Evolutionary conservation across 129 eudicot species (phyloP).

Genomic region (Tagetes erecta): DNA sequence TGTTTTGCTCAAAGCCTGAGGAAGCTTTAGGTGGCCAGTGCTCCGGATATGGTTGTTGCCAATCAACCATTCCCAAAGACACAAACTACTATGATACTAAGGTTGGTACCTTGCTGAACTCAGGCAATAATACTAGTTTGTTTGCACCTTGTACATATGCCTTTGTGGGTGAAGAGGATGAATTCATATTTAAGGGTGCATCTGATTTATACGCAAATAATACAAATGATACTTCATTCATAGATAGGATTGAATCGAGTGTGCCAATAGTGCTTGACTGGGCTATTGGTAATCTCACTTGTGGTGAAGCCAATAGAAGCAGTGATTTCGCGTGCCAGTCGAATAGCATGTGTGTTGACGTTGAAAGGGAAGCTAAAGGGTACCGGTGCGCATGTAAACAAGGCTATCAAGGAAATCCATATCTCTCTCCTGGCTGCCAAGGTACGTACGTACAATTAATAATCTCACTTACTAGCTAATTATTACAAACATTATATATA

Average conservation of each 20-base stretch:
- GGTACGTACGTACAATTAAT: slow-evolving; percentile 12
- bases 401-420: slow-evolving; percentile 49
- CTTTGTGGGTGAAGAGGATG: slow-evolving; percentile 34
- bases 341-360: slow-evolving; percentile 18
- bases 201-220: background rate
- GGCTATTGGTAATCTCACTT: slow-evolving; percentile 26
- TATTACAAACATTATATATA: no score
- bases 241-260: background rate
- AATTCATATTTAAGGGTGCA: slow-evolving; percentile 24
- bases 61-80: slow-evolving; percentile 40
- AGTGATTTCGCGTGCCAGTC: slow-evolving; percentile 6
- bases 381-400: slow-evolving; percentile 36
- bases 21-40: slow-evolving; percentile 33
- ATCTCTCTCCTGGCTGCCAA: slow-evolving; percentile 40
- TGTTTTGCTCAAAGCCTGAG: slow-evolving; percentile 22
- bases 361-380: slow-evolving; percentile 13
- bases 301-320: slow-evolving; percentile 1
- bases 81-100: background rate
- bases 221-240: background rate
- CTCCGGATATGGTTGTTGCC: slow-evolving; percentile 49
- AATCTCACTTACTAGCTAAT: no score
- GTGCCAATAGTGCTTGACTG: slow-evolving; percentile 40
- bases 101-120: background rate
- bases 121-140: background rate
- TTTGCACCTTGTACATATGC: slow-evolving; percentile 43